Base-by-base conservation (phyloP, 1,284 basidiomycete genomes). In the Austroboletus rostrupii region DNA sequence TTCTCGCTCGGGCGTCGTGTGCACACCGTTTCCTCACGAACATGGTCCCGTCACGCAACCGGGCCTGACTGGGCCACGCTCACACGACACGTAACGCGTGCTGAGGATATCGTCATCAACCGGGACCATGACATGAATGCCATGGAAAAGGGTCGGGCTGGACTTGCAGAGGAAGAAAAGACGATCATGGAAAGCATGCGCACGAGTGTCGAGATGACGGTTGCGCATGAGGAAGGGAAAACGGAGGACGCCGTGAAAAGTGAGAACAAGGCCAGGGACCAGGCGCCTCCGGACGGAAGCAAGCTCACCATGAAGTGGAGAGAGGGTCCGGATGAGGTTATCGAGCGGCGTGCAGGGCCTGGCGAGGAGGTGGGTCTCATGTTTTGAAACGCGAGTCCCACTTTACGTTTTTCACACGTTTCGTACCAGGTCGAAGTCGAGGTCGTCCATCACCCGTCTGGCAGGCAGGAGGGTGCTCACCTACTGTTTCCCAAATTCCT, bases 1-100 rank as follows among this genome's bases (percentile, higher is more conserved):
- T 94, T 97, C 75, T 91, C 92, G 23, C 81, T 97, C 28, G 87
- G 92, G 13, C 79, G 90, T 28, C 83, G 92, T 29, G 92, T 97
- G 8, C 92, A 94, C 66, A 85, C 88, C 14, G 89, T 94, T 50
- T 67, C 64, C 16, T 88, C 90, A 8, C 79, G 90, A 52, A 94
- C 92, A 10, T 94, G 91, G 87, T 87, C 86, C 3, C 77, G 85
- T 37, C 81, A 83, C 56, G 76, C 68, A 19, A 49, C 66, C 5
- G 70, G 61, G 40, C 82, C 86, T 5, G 83, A 85, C 37, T 90
- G 93, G 93, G 79, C 89, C 12, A 84, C 81, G 39, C 82, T 88
- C 55, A 85, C 86, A n/a, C 77, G 81, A 36, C 75, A 82, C 20
- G 80, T 92, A 32, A 71, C 74, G 1, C 80, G 82, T 11, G 80